phyloP scores from a whole-genome alignment of 2,329 filamentous ascomycete species.

The Mycocentrospora acerina region DNA sequence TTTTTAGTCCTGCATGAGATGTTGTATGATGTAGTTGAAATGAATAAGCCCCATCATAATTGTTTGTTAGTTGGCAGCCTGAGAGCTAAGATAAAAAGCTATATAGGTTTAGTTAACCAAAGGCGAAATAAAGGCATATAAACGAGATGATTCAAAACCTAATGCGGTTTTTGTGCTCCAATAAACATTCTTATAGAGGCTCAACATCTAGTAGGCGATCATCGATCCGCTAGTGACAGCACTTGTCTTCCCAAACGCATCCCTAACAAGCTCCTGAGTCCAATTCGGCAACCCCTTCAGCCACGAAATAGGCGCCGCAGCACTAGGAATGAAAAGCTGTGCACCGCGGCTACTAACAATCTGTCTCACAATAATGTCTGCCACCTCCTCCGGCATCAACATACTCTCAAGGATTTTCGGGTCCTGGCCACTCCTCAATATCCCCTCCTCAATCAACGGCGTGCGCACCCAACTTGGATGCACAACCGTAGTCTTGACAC shows the following conservation, averaged over 20 bases:
- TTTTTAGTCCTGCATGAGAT: too few species aligned
- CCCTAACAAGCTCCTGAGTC: slow-evolving; percentile 8
- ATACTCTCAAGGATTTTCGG: slow-evolving; percentile 17
- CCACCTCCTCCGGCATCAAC: slow-evolving; percentile 36
- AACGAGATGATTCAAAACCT: too few species aligned
- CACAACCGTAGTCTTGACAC: slow-evolving; percentile 22
- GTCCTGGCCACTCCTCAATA: slow-evolving; percentile 30
- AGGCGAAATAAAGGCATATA: too few species aligned
- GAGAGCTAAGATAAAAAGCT: too few species aligned
- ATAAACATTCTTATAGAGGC: too few species aligned
- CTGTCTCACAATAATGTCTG: slow-evolving; percentile 42
- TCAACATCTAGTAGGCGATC: too few species aligned
- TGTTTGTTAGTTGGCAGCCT: too few species aligned
- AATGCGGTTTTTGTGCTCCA: too few species aligned
- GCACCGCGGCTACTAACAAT: slow-evolving; percentile 37
- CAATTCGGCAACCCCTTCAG: slow-evolving; percentile 36
- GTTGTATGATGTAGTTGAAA: too few species aligned
- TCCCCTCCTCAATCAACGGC: slow-evolving; percentile 26
- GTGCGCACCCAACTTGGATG: slow-evolving; percentile 41
- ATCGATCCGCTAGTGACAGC: too few species aligned
- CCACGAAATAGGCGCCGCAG: background rate
- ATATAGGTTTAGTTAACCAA: too few species aligned
- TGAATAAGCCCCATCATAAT: too few species aligned
- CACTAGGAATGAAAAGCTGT: slow-evolving; percentile 30
- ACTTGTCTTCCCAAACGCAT: background rate